A percentile compares a stretch with the other conserved stretches of the same genome.
Conservation (phyloP, 2,329 filamentous ascomycete genomes). For the Phyllosticta paracitricarpa region DNA sequence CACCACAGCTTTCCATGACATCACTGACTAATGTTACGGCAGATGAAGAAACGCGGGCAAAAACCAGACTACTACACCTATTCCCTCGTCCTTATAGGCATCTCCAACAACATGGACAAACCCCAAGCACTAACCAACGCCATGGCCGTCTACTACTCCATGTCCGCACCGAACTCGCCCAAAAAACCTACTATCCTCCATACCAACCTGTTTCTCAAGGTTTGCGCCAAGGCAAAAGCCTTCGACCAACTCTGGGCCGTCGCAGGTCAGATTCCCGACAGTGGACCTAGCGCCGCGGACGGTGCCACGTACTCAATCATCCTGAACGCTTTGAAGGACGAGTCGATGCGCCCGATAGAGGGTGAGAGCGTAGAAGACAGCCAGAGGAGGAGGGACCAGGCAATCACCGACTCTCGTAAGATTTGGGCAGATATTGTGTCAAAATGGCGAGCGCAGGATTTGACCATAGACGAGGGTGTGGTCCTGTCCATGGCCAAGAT, state of each 20-base stretch:
- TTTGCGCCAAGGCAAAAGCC: slow-evolving; percentile 65
- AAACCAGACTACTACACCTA: slow-evolving; percentile 74
- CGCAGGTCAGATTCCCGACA: slow-evolving; percentile 58
- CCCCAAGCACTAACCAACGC: slow-evolving; percentile 55
- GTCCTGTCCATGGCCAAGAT: slow-evolving; percentile 73
- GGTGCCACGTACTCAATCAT: slow-evolving; percentile 71
- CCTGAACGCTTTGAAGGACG: slow-evolving; percentile 59
- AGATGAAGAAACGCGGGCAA: slow-evolving; percentile 93
- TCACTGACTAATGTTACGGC: slow-evolving; percentile 9
- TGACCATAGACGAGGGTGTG: slow-evolving; percentile 68
- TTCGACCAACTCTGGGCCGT: slow-evolving; percentile 74
- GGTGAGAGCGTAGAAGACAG: slow-evolving; percentile 14
- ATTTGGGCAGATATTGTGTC: slow-evolving; percentile 73
- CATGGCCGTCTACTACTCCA: slow-evolving; percentile 64
- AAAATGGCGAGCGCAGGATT: slow-evolving; percentile 62
- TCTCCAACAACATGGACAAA: slow-evolving; percentile 51
- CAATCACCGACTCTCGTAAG: slow-evolving; percentile 56
- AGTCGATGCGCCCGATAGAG: slow-evolving; percentile 14
- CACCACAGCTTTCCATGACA: not conserved
- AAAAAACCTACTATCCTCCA: slow-evolving; percentile 70
- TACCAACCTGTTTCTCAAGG: slow-evolving; percentile 76
- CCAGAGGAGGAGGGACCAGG: slow-evolving; percentile 27
- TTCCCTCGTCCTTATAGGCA: slow-evolving; percentile 70
- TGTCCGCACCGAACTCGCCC: slow-evolving; percentile 52
- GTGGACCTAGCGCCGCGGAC: slow-evolving; percentile 54